phyloP scores from a whole-genome alignment of 2,329 filamentous ascomycete species.

The Geoglossum cookeanum region DNA sequence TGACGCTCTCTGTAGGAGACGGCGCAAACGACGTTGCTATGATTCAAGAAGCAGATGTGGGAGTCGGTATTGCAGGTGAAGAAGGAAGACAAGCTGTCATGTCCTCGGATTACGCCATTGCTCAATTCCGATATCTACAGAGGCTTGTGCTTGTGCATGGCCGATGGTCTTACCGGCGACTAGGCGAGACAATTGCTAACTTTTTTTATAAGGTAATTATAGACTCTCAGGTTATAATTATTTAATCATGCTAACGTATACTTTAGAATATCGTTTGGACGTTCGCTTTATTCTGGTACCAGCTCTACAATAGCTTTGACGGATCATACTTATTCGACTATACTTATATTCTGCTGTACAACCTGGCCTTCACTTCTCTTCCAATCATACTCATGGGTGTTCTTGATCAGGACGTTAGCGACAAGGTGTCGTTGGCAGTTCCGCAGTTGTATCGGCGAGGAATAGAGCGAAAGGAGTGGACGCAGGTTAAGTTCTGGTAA shows the following conservation, averaged over 20 bases:
- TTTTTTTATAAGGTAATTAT: slow-evolving; percentile 84
- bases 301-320: slow-evolving; percentile 89
- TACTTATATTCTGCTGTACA: slow-evolving; percentile 92
- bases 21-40: slow-evolving; percentile 94
- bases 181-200: slow-evolving; percentile 88
- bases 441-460: slow-evolving; percentile 89
- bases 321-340: slow-evolving; percentile 96
- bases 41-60: slow-evolving; percentile 96
- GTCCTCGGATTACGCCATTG: slow-evolving; percentile 91
- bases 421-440: slow-evolving; percentile 81
- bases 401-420: slow-evolving; percentile 89
- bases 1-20: slow-evolving; percentile 85
- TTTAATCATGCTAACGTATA: slow-evolving; percentile 13
- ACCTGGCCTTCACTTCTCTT: slow-evolving; percentile 87
- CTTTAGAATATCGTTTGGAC: slow-evolving; percentile 85
- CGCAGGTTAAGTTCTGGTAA: slow-evolving; percentile 88
- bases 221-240: neutral
- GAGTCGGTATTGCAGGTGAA: slow-evolving; percentile 83
- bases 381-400: slow-evolving; percentile 93
- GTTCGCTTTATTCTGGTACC: slow-evolving; percentile 92
- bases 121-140: slow-evolving; percentile 78
- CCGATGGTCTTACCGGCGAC: slow-evolving; percentile 84
- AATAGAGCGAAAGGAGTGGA: slow-evolving; percentile 95
- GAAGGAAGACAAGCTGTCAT: slow-evolving; percentile 87
- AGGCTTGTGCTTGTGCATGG: slow-evolving; percentile 77